Base-by-base conservation (phyloP, 257 asterid species). In the Salvia rosmarinus region DNA sequence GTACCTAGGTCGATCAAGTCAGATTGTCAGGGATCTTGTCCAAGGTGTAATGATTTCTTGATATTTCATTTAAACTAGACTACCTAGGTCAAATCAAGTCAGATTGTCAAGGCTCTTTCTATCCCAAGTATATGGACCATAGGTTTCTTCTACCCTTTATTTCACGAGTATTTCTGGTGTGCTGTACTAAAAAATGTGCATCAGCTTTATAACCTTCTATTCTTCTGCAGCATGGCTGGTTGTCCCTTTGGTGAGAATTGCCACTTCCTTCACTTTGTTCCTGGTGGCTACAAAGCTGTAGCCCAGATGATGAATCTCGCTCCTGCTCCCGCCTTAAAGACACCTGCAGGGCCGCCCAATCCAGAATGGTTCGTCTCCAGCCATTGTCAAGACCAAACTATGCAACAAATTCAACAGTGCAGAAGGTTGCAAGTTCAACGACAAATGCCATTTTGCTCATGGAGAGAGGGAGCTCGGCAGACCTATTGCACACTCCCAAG, bases 391-490 rank as follows among this genome's bases (percentile, higher is more conserved):
- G 70, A 83, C 91, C 73, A 88, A 88, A 77, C 58, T 93, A 30
- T 93, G 98, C 88, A 89, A 80, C 83, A 90, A 76, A 66, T 90
- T 16, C 80, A 87, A 71, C 82, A 77, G 85, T 2, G 88, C 92
- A 0, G 98, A 90, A 75, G 97, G 98, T 40, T 93, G 97, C 90
- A 93, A 90, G 75, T 93, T 82, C 39, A 96, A 96, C 0, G 94
- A 89, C 77, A 86, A 84, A 71, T 93, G 98, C 82, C 75, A 85
- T 77, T 93, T 93, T 61, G 98, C 98, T 25, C 98, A 93, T 58
- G 97, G 97, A 23, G 97, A 91, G 60, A 82, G 83, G 83, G 92
- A 91, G 71, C 84, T 91, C 13, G 89, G 92, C 40, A 89, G 64
- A 79, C 83, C 87, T 30, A 70, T 84, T 5, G 25, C 47, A 25